Evolutionary conservation across 139 green algal genomes (phyloP).

Genomic region (Ettlia oleoabundans): DNA sequence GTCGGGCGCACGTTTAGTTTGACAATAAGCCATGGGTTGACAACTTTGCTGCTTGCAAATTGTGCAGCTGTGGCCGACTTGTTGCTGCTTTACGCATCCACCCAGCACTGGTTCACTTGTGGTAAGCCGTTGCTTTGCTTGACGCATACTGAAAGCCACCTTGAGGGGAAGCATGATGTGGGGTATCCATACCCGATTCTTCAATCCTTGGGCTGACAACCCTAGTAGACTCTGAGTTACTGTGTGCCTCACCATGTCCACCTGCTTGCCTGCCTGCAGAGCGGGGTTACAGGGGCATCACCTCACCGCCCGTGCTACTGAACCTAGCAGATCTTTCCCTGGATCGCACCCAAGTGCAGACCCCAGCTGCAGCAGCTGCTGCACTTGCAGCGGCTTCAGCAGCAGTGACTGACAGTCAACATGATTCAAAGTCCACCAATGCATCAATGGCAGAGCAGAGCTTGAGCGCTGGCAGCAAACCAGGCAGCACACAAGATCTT

Average conservation of each 20-base stretch:
- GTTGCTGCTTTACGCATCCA: conserved; percentile 69
- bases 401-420: background rate
- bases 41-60: background rate
- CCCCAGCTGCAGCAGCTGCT: background rate
- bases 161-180: no score
- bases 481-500: background rate
- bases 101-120: conserved; percentile 70
- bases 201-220: no score
- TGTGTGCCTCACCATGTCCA: no score
- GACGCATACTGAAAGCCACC: no score
- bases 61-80: conserved; percentile 63
- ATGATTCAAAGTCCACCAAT: background rate
- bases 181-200: no score
- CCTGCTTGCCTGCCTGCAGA: no score
- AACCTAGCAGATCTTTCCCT: conserved; percentile 57
- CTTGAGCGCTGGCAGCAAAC: background rate
- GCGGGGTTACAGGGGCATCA: conserved; percentile 68
- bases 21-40: background rate
- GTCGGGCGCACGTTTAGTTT: no score
- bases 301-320: conserved; percentile 66
- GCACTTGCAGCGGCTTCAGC: no score
- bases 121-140: conserved; percentile 27
- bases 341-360: conserved; percentile 37
- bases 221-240: no score
- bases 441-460: background rate